phyloP scores from a whole-genome alignment of 371 early-diverging fungal genomes.

The Mucor indicus region DNA sequence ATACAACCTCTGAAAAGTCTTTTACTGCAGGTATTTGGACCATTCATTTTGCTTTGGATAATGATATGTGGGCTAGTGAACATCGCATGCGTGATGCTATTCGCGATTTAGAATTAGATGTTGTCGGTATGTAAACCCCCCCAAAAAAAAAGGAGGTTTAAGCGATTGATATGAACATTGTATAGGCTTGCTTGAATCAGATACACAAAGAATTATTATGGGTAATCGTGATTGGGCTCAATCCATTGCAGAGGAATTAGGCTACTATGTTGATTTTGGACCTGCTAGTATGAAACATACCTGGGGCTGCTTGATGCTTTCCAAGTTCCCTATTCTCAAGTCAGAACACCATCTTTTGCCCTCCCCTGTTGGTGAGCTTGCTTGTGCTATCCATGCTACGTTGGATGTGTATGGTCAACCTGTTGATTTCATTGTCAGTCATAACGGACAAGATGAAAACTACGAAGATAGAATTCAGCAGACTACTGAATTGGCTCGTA shows the following conservation, averaged over 20 bases:
- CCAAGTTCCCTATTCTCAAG: slow-evolving; percentile 77
- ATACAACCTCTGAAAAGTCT: slow-evolving; percentile 61
- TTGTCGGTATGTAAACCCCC: slow-evolving; percentile 55
- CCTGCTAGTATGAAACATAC: slow-evolving; percentile 85
- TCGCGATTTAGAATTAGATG: slow-evolving; percentile 76
- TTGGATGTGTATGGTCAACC: slow-evolving; percentile 77
- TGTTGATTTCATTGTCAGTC: slow-evolving; percentile 81
- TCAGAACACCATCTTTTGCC: slow-evolving; percentile 77
- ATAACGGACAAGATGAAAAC: slow-evolving; percentile 85
- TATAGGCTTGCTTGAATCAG: slow-evolving; percentile 72
- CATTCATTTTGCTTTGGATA: slow-evolving; percentile 82
- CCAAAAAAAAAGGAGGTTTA: not conserved
- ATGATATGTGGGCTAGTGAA: slow-evolving; percentile 82
- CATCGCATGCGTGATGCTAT: slow-evolving; percentile 72
- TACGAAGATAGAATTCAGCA: slow-evolving; percentile 73
- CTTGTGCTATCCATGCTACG: slow-evolving; percentile 85
- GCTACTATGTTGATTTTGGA: slow-evolving; percentile 78
- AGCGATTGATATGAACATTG: not conserved
- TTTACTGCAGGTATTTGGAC: slow-evolving; percentile 88
- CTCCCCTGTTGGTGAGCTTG: slow-evolving; percentile 80
- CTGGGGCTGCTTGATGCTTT: slow-evolving; percentile 84
- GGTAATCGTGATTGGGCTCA: slow-evolving; percentile 86
- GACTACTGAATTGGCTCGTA: slow-evolving; percentile 75
- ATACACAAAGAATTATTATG: slow-evolving; percentile 81
- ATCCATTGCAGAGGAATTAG: slow-evolving; percentile 73